Evolutionary conservation across 495 filamentous ascomycete genomes (phyloP).

Genomic region (Neurospora sp.): DNA sequence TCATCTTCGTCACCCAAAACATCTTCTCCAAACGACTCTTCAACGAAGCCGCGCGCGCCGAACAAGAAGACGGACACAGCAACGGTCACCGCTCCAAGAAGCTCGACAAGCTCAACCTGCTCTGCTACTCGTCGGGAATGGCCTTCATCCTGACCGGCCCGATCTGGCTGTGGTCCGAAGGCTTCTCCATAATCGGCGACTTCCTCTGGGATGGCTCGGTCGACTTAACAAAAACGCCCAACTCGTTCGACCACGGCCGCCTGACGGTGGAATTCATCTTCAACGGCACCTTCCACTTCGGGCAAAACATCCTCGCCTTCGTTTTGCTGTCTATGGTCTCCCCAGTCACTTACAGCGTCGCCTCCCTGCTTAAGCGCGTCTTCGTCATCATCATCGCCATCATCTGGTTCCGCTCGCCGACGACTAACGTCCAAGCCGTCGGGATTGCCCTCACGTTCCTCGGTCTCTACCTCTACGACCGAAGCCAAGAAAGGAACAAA

Average conservation of each 20-base stretch:
- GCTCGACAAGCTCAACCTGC: slow-evolving; percentile 90
- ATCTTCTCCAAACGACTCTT: slow-evolving; percentile 99
- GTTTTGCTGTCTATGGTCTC: slow-evolving; percentile 73
- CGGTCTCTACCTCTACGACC: slow-evolving; percentile 92
- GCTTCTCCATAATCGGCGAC: slow-evolving; percentile 61
- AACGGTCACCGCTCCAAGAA: slow-evolving; percentile 50
- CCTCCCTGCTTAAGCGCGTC: slow-evolving; percentile 88
- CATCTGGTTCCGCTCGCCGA: slow-evolving; percentile 87
- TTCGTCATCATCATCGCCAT: slow-evolving; percentile 95
- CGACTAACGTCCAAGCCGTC: slow-evolving; percentile 68
- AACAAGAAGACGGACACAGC: slow-evolving; percentile 47
- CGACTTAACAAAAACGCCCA: slow-evolving; percentile 47
- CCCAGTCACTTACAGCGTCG: slow-evolving; percentile 95
- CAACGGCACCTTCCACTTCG: slow-evolving; percentile 96
- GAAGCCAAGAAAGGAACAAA: slow-evolving; percentile 74
- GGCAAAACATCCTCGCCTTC: slow-evolving; percentile 91
- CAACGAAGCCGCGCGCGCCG: slow-evolving; percentile 78
- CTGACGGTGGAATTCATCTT: slow-evolving; percentile 83
- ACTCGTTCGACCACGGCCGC: slow-evolving; percentile 67
- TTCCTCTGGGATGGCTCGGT: slow-evolving; percentile 60
- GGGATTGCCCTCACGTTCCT: slow-evolving; percentile 86
- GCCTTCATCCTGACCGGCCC: slow-evolving; percentile 87
- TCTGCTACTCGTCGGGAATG: slow-evolving; percentile 90
- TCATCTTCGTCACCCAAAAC: slow-evolving; percentile 97
- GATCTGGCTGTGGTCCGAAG: slow-evolving; percentile 89